Evolutionary conservation across 2,329 filamentous ascomycete species (phyloP).

Genomic region (Calonectria henricotiae): DNA sequence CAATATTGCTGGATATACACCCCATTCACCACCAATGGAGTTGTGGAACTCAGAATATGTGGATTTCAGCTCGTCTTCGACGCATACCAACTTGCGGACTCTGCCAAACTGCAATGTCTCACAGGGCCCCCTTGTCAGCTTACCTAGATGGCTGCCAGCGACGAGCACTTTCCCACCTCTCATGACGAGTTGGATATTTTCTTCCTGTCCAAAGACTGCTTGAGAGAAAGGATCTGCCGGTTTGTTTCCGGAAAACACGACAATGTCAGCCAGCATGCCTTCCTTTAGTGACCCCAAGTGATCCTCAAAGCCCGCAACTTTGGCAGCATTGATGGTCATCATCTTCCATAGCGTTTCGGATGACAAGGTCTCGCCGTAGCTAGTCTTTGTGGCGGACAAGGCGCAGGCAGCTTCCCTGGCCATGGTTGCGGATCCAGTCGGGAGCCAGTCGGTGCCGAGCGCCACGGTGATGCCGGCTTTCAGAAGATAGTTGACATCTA

Average conservation of each 20-base stretch:
- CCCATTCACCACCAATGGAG: background rate
- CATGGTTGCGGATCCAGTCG: slow-evolving; percentile 34
- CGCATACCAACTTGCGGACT: slow-evolving; percentile 6
- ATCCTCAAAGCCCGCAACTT: slow-evolving; percentile 28
- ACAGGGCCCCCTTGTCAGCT: background rate
- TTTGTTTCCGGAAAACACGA: slow-evolving; percentile 10
- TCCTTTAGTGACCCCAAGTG: slow-evolving; percentile 16
- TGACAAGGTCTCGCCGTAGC: background rate
- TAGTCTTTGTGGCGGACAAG: background rate
- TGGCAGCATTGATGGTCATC: slow-evolving; percentile 35
- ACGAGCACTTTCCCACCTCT: slow-evolving; percentile 26
- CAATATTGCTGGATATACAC: slow-evolving; percentile 28
- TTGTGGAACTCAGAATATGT: background rate
- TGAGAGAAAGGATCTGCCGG: slow-evolving; percentile 15
- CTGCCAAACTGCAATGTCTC: slow-evolving; percentile 12
- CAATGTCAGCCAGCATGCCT: slow-evolving; percentile 32
- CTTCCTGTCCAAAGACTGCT: slow-evolving; percentile 6
- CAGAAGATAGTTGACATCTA: slow-evolving; percentile 29
- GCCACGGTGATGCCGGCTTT: slow-evolving; percentile 29
- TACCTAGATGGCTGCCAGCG: background rate
- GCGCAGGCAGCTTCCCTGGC: slow-evolving; percentile 28
- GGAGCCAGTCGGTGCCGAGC: slow-evolving; percentile 34
- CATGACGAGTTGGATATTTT: slow-evolving; percentile 29
- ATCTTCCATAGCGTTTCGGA: slow-evolving; percentile 31
- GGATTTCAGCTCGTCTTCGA: slow-evolving; percentile 23